phyloP scores from a whole-genome alignment of 441 rosid species.

The Metrosideros polymorpha region DNA sequence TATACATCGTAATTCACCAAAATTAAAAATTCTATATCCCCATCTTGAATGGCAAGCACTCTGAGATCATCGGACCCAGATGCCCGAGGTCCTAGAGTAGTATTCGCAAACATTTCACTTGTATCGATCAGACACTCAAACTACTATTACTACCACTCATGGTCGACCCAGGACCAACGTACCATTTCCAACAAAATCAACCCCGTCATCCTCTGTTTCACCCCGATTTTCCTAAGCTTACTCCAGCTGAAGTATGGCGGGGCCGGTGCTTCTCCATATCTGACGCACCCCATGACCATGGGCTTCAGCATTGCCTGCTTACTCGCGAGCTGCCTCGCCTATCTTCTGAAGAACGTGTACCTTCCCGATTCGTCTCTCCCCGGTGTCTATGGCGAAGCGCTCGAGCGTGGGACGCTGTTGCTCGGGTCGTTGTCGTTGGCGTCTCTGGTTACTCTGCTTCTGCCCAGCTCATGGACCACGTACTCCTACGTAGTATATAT shows the following conservation, averaged over 20 bases:
- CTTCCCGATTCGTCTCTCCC: not conserved
- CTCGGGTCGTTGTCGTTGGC: not conserved
- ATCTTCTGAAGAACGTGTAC: not conserved
- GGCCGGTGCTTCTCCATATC: not conserved
- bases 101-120: not conserved
- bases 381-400: not conserved
- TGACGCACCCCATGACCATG: not conserved
- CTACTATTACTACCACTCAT: not conserved
- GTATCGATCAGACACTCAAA: no score
- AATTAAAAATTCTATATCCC: not conserved
- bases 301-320: not conserved
- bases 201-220: not conserved
- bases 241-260: not conserved
- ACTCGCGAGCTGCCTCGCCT: not conserved
- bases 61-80: not conserved
- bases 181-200: not conserved
- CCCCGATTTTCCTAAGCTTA: not conserved
- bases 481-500: accelerated
- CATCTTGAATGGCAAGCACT: not conserved
- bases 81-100: not conserved
- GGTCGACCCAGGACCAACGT: not conserved
- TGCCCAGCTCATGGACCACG: not conserved
- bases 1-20: accelerated
- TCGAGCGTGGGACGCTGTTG: not conserved
- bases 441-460: not conserved